These are phyloP conservation scores for Calonectria pteridis DNA, from an alignment of 2,329 filamentous ascomycete genomes.

Conservation along the genomic window DNA sequence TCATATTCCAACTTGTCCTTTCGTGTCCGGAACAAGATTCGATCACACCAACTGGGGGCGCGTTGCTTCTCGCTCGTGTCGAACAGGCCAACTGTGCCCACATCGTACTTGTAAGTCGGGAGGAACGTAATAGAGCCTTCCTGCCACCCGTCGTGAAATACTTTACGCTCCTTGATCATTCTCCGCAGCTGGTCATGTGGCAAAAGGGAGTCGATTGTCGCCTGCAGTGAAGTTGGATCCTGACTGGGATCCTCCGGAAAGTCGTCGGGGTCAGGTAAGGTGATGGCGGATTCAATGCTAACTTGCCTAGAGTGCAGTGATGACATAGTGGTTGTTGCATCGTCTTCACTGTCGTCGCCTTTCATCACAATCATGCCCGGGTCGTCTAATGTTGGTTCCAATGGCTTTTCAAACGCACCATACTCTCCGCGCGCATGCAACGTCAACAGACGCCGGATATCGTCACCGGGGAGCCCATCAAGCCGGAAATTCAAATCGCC, in stretches of 20 bases:
- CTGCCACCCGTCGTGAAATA: constrained; percentile 91
- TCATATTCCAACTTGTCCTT: constrained; percentile 77
- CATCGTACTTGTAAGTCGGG: constrained; percentile 97
- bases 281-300: constrained; percentile 56
- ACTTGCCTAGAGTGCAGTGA: constrained; percentile 49
- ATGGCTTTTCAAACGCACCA: constrained; percentile 60
- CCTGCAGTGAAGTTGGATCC: constrained; percentile 88
- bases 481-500: constrained; percentile 96
- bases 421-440: constrained; percentile 87
- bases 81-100: constrained; percentile 92
- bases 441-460: constrained; percentile 86
- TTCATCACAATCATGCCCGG: constrained; percentile 64
- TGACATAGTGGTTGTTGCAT: constrained; percentile 49
- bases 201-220: constrained; percentile 87
- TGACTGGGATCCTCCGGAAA: constrained; percentile 76
- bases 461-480: constrained; percentile 87
- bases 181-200: constrained; percentile 89
- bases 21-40: constrained; percentile 87
- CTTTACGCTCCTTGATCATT: constrained; percentile 80
- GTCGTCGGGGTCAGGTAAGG: constrained; percentile 73
- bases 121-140: constrained; percentile 91
- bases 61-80: constrained; percentile 96
- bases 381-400: constrained; percentile 54
- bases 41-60: constrained; percentile 96
- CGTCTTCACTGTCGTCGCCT: constrained; percentile 60